These are phyloP conservation scores for Trichoderma brevicompactum DNA, from an alignment of 2,329 filamentous ascomycete genomes.

Conservation along the genomic window DNA sequence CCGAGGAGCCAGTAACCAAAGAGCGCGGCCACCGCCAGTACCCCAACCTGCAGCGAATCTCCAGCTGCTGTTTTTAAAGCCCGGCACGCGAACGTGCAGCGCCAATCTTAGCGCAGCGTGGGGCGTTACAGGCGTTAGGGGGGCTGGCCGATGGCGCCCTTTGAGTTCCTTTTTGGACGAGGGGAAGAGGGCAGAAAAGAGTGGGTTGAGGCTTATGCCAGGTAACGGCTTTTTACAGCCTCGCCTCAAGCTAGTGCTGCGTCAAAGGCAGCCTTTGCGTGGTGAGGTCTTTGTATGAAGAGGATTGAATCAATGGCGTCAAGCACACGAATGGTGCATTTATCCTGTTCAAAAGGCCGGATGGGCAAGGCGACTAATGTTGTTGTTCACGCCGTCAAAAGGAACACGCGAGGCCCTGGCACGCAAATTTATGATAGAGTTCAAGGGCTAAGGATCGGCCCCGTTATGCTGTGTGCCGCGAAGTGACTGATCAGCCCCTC, in stretches of 20 bases:
- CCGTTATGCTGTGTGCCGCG: not conserved
- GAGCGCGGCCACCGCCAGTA: constrained; percentile 18
- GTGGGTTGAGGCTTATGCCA: constrained; percentile 18
- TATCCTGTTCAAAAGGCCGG: not conserved
- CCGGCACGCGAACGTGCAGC: constrained; percentile 28
- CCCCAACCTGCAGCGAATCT: constrained; percentile 25
- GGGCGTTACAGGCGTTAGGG: constrained; percentile 25
- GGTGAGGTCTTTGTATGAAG: too few species aligned
- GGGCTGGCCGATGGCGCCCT: constrained; percentile 8
- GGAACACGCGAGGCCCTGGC: constrained; percentile 1
- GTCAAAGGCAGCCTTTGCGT: too few species aligned
- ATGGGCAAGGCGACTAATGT: not conserved
- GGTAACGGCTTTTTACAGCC: not conserved
- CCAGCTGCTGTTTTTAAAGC: constrained; percentile 22
- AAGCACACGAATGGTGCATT: not conserved
- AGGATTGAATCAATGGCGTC: not conserved
- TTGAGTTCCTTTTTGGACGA: constrained; percentile 11
- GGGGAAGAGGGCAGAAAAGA: not conserved
- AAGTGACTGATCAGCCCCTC: not conserved
- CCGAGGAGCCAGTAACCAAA: constrained; percentile 16
- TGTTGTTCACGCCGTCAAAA: not conserved
- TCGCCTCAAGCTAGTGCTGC: too few species aligned
- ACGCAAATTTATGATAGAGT: not conserved
- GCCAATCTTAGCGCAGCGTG: constrained; percentile 24
- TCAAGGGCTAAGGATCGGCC: not conserved